Conservation (phyloP, 257 asterid species). For the Penstemon davidsonii region DNA sequence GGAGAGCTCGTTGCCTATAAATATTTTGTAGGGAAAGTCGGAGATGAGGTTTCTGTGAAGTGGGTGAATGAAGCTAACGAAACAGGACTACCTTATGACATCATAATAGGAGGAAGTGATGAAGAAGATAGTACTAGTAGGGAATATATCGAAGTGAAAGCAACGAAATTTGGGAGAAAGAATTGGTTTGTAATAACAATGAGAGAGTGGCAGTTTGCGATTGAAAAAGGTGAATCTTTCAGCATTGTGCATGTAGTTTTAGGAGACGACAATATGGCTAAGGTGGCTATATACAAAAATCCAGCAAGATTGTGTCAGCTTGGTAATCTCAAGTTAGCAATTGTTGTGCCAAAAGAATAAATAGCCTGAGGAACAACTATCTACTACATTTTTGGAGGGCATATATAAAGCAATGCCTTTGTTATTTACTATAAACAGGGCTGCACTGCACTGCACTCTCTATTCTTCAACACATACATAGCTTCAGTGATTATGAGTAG, state of each 20-base stretch:
- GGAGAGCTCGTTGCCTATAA: slow-evolving; percentile 80
- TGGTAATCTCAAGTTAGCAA: slow-evolving; percentile 74
- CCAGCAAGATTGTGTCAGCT: slow-evolving; percentile 72
- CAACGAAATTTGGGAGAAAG: slow-evolving; percentile 65
- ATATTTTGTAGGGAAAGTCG: slow-evolving; percentile 49
- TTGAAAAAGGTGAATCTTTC: slow-evolving; percentile 84
- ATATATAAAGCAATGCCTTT: too few relatives aligned
- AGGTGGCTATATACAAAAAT: slow-evolving; percentile 68
- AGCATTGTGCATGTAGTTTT: slow-evolving; percentile 82
- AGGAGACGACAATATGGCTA: slow-evolving; percentile 52
- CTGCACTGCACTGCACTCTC: too few relatives aligned
- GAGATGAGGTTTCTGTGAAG: slow-evolving; percentile 40
- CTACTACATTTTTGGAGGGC: too few relatives aligned
- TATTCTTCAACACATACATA: too few relatives aligned
- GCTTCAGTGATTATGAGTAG: too few relatives aligned
- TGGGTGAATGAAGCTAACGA: slow-evolving; percentile 87
- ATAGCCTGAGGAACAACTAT: too few relatives aligned
- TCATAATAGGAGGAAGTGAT: slow-evolving; percentile 51
- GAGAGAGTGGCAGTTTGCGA: slow-evolving; percentile 93
- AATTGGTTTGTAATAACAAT: slow-evolving; percentile 65
- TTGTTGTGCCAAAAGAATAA: slow-evolving; percentile 47
- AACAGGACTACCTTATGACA: slow-evolving; percentile 87
- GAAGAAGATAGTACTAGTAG: neutral
- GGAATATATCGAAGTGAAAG: slow-evolving; percentile 86
- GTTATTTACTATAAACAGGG: too few relatives aligned